Evolutionary conservation across 257 asterid species (phyloP), one percentile per base, ranked within the genome.

Genomic region (Jasminum sambac): DNA sequence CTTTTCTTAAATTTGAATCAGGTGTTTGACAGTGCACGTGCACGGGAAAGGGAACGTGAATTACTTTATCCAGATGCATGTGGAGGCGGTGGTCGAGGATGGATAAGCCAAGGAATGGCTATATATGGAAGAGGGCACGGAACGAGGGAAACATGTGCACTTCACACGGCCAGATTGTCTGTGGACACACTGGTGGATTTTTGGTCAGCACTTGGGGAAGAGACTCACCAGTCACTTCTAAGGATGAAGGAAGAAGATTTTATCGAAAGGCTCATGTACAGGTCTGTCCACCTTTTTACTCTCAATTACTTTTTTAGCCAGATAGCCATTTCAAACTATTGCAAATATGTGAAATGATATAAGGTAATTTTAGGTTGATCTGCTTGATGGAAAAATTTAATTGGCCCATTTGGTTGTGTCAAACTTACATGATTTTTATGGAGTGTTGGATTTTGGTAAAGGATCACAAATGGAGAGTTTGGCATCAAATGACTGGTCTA

Each of bases 201-300:
- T 83, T 95, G 98, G 99, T 84, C 99, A 48, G 99, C 99, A 16
- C 94, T 91, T 64, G 97, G 98, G 55, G 98, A 95, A 83, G 99
- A 91, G 81, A 91, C 99, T 50, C 89, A 89, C 34, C 95, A 76
- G 38, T 91, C 98, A 77, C 96, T 95, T 81, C 74, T 95, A 73
- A 84, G 91, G 84, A 89, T 95, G 98, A 95, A 95, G 84, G 99
- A 95, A 82, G 99, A 95, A 74, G 99, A 95, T 80, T 95, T 89
- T 58, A 90, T 91, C 66, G 99, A 95, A 79, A 82, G 98, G 80
- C 97, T 95, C 64, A 89, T 89, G 96, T 89, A 86, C 85, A 92
- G 99, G 99, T 95, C 68, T 30, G 76, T 46, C 61, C 73, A 48
- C 38, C 46, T 7, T 5, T 66, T 6, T 36, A 0, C 9, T 52